Evolutionary conservation across 2,329 filamentous ascomycete species (phyloP), one percentile per base, ranked within the genome.

Genomic region (Microascus cirrosus): DNA sequence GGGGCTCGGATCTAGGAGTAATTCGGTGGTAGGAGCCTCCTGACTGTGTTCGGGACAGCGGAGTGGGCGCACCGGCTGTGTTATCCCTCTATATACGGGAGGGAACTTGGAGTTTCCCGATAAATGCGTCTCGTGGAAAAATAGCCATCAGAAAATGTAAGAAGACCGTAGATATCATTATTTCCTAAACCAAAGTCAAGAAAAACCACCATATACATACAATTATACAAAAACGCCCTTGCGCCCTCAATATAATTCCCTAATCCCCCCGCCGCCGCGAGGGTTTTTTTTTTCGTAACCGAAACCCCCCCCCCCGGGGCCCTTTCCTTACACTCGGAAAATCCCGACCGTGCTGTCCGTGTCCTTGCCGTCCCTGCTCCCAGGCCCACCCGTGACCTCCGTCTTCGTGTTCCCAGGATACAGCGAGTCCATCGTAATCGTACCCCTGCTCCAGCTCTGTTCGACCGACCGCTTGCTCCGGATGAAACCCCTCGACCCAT

Each of bases 401-500:
- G 48, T 57, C 28, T 34, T 36, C n/a, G 24, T 53, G 48, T 57
- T 52, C 8, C 6, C 45, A 2, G 45, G 45, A 13, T 50, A 50
- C 6, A 50, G 48, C 28, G 32, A 52, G 25, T 35, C 28, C 42
- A 48, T 32, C 55, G 28, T 42, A 11, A 53, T 25, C 1, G 55
- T 25, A 7, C 39, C 50, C 51, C 55, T 39, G 13, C 54, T 39
- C 32, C 53, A 57, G 2, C 56, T 59, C 58, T 56, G 54, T 24
- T 59, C 57, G 25, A 56, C 54, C 4, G 55, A 58, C 24, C 50
- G 56, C 45, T 58, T 57, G 32, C 53, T 61, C 55, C 52, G 35
- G 42, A 57, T 58, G 52, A 55, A 54, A 24, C 36, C 56, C 24
- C 53, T 50, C 7, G 3, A 36, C 35, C 55, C 18, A 18, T 2